These are phyloP conservation scores for Claviceps pusilla DNA, from an alignment of 2,329 filamentous ascomycete species.

Conservation along the genomic window DNA sequence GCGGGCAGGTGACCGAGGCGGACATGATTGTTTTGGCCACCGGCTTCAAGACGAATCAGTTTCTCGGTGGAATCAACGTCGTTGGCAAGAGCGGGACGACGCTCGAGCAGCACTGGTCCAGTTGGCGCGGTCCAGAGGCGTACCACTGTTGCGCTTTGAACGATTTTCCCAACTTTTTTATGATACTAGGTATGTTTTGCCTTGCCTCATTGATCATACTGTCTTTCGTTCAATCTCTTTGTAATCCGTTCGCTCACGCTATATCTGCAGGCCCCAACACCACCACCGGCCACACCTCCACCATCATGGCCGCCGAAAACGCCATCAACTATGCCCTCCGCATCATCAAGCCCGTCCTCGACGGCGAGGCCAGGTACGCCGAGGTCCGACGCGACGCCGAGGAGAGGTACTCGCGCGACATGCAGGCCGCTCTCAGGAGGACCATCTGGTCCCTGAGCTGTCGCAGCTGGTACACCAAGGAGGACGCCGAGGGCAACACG, in stretches of 20 bases:
- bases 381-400: constrained; percentile 23
- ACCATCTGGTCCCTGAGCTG: constrained; percentile 23
- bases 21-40: constrained; percentile 48
- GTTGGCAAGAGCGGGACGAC: constrained; percentile 33
- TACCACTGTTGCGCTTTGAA: constrained; percentile 44
- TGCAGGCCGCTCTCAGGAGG: constrained; percentile 19
- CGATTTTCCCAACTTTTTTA: constrained; percentile 51
- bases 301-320: constrained; percentile 46
- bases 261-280: constrained; percentile 38
- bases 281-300: constrained; percentile 44
- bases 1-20: constrained; percentile 29
- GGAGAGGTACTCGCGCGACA: constrained; percentile 14
- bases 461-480: constrained; percentile 22
- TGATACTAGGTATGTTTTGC: constrained; percentile 32
- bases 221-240: too few species aligned
- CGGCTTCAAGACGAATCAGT: constrained; percentile 42
- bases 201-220: too few species aligned
- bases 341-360: constrained; percentile 35
- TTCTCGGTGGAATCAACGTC: constrained; percentile 38
- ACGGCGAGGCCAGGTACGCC: constrained; percentile 16
- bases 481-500: constrained; percentile 10
- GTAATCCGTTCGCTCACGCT: too few species aligned
- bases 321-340: constrained; percentile 44
- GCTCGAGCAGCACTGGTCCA: constrained; percentile 40
- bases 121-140: constrained; percentile 44